Percentiles rank a stretch among this genome's conserved stretches.
Conservation (phyloP, 1,284 basidiomycete genomes). For the Mycena sp. region DNA sequence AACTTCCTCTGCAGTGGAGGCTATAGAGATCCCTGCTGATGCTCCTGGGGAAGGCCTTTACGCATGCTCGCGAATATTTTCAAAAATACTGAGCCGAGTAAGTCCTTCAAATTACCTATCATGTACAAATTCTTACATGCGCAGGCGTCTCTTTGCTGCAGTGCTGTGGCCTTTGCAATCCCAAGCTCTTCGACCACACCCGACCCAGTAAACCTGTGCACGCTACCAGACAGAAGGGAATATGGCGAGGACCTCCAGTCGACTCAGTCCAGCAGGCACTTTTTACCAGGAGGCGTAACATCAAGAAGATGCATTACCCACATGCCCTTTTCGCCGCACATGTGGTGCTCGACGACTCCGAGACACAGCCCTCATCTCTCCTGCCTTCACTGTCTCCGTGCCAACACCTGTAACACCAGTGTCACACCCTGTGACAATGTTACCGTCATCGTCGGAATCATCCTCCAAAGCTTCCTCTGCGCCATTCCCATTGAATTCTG, state of each 20-base stretch:
- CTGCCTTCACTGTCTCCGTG: too few relatives aligned
- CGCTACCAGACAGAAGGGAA: neutral
- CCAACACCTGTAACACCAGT: too few relatives aligned
- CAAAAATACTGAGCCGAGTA: neutral
- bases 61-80: constrained; percentile 1
- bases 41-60: constrained; percentile 21
- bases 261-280: neutral
- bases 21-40: neutral
- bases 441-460: neutral
- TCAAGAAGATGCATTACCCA: neutral
- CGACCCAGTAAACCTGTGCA: constrained; percentile 20
- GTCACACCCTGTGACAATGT: constrained; percentile 4
- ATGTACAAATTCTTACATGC: neutral
- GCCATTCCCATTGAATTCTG: neutral
- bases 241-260: neutral
- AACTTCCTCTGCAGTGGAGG: too few relatives aligned
- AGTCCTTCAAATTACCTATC: neutral
- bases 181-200: constrained; percentile 31
- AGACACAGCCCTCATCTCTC: neutral
- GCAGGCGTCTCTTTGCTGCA: neutral
- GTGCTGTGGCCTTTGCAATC: constrained; percentile 39
- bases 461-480: neutral
- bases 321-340: neutral
- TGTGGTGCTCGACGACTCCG: constrained; percentile 1
- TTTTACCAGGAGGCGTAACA: neutral